Percentiles rank a stretch among this genome's conserved stretches.
Evolutionary conservation across 1,284 basidiomycete species (phyloP).

Genomic region (Abortiporus biennis): DNA sequence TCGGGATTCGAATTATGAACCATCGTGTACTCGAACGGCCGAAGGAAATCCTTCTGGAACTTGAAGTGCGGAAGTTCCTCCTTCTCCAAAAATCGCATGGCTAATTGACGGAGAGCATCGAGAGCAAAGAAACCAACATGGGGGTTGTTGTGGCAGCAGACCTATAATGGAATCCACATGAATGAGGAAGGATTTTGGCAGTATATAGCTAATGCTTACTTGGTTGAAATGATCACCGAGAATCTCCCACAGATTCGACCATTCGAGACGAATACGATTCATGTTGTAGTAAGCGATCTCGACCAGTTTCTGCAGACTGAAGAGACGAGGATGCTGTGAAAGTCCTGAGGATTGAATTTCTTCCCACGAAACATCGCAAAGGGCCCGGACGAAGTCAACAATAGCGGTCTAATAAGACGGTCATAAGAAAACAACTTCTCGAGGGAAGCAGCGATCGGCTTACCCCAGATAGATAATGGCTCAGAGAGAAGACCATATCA

Average conservation of each 20-base stretch:
- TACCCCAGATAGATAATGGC: conserved; percentile 91
- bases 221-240: conserved; percentile 99
- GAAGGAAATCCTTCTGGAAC: conserved; percentile 99
- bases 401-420: conserved; percentile 74
- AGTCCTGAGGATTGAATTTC: conserved; percentile 97
- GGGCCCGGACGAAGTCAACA: conserved; percentile 94
- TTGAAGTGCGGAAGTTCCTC: conserved; percentile 98
- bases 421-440: conserved; percentile 10
- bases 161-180: conserved; percentile 42
- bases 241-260: conserved; percentile 98
- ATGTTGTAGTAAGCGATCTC: conserved; percentile 99
- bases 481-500: conserved; percentile 98
- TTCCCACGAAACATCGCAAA: conserved; percentile 98
- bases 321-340: conserved; percentile 89
- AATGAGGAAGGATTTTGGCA: conserved; percentile 7
- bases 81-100: conserved; percentile 98
- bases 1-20: conserved; percentile 93
- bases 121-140: conserved; percentile 97
- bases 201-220: conserved; percentile 35
- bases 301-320: conserved; percentile 97
- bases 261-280: conserved; percentile 96
- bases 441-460: conserved; percentile 27
- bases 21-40: conserved; percentile 99
- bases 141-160: conserved; percentile 97
- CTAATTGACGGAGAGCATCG: conserved; percentile 95